These are phyloP conservation scores for Hypholoma fasciculare DNA, from an alignment of 768 basidiomycete genomes.

Conservation along the genomic window DNA sequence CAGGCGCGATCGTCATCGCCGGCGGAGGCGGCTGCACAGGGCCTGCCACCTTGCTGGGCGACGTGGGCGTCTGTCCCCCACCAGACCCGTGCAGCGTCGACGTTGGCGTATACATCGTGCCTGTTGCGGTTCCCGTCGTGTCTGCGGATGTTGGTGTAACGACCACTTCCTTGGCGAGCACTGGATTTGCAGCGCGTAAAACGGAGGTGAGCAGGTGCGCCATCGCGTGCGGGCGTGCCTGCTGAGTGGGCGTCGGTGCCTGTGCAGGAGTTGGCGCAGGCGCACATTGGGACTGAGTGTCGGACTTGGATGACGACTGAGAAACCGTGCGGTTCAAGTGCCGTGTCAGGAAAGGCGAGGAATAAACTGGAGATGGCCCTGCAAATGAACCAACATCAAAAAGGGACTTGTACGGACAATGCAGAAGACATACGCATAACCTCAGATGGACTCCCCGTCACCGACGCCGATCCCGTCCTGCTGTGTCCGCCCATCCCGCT, in stretches of 20 bases:
- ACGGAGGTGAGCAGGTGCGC: conserved; percentile 7
- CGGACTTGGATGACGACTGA: conserved; percentile 61
- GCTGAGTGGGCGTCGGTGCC: neutral
- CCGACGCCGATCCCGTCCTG: conserved; percentile 19
- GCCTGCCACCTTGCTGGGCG: neutral
- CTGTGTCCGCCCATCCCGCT: conserved; percentile 14
- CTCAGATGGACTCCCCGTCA: conserved; percentile 36
- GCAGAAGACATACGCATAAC: conserved; percentile 41
- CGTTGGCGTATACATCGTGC: conserved; percentile 24
- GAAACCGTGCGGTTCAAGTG: conserved; percentile 67
- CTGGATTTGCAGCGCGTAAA: neutral
- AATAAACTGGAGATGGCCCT: conserved; percentile 51
- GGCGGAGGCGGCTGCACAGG: conserved; percentile 17
- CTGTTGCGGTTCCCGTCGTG: conserved; percentile 15
- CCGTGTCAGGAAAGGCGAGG: conserved; percentile 58
- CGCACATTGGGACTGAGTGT: conserved; percentile 23
- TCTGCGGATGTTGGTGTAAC: conserved; percentile 20
- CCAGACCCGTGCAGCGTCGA: conserved; percentile 20
- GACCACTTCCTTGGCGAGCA: neutral
- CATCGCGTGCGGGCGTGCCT: neutral
- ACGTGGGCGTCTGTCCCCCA: conserved; percentile 10
- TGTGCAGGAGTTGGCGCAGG: too few relatives aligned
- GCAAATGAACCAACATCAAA: neutral
- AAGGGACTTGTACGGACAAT: neutral
- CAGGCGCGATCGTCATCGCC: conserved; percentile 10